phyloP scores from a whole-genome alignment of 768 basidiomycete genomes.

The Leccinum boreale region DNA sequence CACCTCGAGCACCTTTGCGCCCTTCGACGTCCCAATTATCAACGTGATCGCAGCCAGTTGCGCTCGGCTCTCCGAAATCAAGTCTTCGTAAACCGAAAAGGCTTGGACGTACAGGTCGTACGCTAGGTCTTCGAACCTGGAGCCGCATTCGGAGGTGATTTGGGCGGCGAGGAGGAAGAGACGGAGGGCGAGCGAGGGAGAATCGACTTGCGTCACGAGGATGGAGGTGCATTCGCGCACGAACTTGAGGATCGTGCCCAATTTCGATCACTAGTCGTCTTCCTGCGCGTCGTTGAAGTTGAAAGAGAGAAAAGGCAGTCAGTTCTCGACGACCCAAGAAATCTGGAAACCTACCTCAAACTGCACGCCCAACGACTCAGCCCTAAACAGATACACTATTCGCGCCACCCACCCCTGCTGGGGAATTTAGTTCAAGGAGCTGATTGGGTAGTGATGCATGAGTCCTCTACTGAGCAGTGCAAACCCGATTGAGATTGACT shows the following conservation, averaged over 20 bases:
- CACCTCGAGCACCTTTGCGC: slow-evolving; percentile 83
- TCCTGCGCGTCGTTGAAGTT: slow-evolving; percentile 46
- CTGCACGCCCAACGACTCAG: slow-evolving; percentile 64
- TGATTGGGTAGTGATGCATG: slow-evolving; percentile 24
- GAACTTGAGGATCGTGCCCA: slow-evolving; percentile 78
- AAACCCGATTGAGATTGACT: too few species aligned
- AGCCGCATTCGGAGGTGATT: slow-evolving; percentile 36
- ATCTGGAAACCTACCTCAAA: slow-evolving; percentile 59
- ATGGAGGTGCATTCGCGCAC: slow-evolving; percentile 93
- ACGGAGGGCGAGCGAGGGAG: slow-evolving; percentile 55
- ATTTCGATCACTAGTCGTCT: slow-evolving; percentile 80
- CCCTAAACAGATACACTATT: slow-evolving; percentile 34
- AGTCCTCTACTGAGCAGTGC: not conserved
- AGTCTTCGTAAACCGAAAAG: slow-evolving; percentile 97
- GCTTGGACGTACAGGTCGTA: slow-evolving; percentile 99
- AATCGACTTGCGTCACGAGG: slow-evolving; percentile 84
- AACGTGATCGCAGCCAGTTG: slow-evolving; percentile 95
- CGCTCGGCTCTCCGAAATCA: slow-evolving; percentile 91
- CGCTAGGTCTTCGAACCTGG: slow-evolving; percentile 91
- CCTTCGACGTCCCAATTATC: slow-evolving; percentile 87
- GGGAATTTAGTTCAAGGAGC: slow-evolving; percentile 56
- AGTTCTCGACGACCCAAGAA: too few species aligned
- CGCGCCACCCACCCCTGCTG: slow-evolving; percentile 97
- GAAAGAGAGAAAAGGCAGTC: not conserved
- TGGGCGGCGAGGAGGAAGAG: too few species aligned